Percentiles rank a stretch among this genome's conserved stretches.
Conservation (phyloP, 1,284 basidiomycete genomes). For the Heterobasidion annosum region DNA sequence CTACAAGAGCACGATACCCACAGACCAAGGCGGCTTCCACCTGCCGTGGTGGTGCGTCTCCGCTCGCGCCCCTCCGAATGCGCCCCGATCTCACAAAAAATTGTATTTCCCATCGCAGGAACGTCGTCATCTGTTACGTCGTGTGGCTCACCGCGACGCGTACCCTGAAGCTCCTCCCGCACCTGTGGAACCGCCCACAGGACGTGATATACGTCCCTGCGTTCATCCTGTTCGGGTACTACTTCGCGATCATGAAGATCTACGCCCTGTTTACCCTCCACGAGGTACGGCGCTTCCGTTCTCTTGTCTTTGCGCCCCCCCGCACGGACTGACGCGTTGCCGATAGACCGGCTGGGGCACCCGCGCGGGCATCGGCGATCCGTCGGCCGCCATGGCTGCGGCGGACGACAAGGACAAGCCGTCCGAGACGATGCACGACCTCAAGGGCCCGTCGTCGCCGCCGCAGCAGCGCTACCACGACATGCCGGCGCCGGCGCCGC, state of each 20-base stretch:
- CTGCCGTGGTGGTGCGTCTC: conserved; percentile 78
- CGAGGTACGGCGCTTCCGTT: conserved; percentile 36
- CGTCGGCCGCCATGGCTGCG: conserved; percentile 61
- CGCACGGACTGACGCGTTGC: background rate
- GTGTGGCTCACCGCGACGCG: conserved; percentile 81
- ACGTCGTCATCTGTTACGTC: conserved; percentile 65
- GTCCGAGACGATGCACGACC: background rate
- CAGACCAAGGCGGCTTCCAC: conserved; percentile 75
- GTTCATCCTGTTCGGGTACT: conserved; percentile 88
- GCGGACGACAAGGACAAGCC: conserved; percentile 25
- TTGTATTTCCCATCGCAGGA: conserved; percentile 34
- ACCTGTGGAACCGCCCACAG: conserved; percentile 78
- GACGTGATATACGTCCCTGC: conserved; percentile 86
- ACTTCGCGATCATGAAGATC: conserved; percentile 82
- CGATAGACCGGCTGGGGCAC: conserved; percentile 83
- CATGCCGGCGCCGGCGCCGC: conserved; percentile 10
- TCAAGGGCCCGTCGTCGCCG: conserved; percentile 14
- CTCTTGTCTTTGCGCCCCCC: background rate
- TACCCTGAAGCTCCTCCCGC: conserved; percentile 81
- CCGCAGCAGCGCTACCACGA: conserved; percentile 15
- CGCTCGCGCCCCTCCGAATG: conserved; percentile 5
- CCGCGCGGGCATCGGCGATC: conserved; percentile 81
- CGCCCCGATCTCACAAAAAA: conserved; percentile 2
- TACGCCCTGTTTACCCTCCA: conserved; percentile 80
- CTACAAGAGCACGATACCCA: conserved; percentile 67